Base-by-base conservation (phyloP, 192 early-diverging fungal genomes). In the Dissophora ornata region DNA sequence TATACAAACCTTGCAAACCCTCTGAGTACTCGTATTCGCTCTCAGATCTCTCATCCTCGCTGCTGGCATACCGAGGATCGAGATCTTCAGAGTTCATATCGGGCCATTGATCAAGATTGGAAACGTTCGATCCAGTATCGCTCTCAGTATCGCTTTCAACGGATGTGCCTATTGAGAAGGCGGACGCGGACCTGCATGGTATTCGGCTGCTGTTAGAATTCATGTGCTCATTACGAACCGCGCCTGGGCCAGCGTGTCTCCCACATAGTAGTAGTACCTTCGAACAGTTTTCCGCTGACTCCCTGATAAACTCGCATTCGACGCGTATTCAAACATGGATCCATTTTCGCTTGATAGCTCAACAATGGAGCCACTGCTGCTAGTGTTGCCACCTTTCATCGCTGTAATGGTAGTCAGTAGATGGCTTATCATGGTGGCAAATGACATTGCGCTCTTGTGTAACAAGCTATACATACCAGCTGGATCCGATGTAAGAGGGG, bases 401-500 rank as follows among this genome's bases (percentile, higher is more conserved):
- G 64, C 63, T 77, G 4, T 8, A 3, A 44, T 18, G 25, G 19
- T 26, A 26, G 22, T 25, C 0, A 45, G 2, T 12, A 46, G 24
- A 38, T 9, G 13, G n/a, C n/a, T n/a, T 38, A 38, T 38, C 36
- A 9, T 6, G 6, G 13, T 9, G 13, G 13, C 36, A 13, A 38
- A 38, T 13, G 13, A 9, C 36, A 38, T 9, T 38, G 13, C 36
- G 36, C 13, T 9, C 6, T 13, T 16, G 55, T 12, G 18, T 36
- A 16, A 22, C 13, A 52, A 0, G 44, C 18, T 26, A 10, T 6
- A 2, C 44, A 34, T 61, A 79, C 82, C 82, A 44, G 67, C 58
- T 53, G 68, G 80, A 30, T 83, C 82, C 1, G 69, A 47, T 10
- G 82, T 67, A 42, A 86, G 78, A 3, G 83, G 82, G 1, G 87